Percentiles rank a stretch among this genome's conserved stretches.
phyloP scores from a whole-genome alignment of 1,139 yeast species.

The Geotrichum klebahnii region DNA sequence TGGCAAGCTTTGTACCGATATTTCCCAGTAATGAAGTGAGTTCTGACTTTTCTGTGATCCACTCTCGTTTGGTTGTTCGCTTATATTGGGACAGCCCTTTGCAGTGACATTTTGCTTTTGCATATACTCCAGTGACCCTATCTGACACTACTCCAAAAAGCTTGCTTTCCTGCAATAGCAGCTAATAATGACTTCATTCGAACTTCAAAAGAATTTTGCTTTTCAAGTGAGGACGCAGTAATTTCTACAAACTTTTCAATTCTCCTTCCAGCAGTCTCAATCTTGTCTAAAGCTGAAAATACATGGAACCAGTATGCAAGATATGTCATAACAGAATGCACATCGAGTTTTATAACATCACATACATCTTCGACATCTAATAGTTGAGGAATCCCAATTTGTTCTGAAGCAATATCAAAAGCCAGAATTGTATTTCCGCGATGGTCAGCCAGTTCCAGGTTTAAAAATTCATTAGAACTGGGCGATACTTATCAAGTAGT shows the following conservation, averaged over 20 bases:
- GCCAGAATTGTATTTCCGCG: constrained; percentile 39
- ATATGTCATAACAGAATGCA: constrained; percentile 57
- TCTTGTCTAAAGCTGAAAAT: constrained; percentile 42
- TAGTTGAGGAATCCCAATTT: constrained; percentile 51
- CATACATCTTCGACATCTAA: constrained; percentile 57
- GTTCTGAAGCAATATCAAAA: constrained; percentile 41
- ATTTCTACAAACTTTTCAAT: constrained; percentile 40
- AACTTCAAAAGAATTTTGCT: constrained; percentile 39
- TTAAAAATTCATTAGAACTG: constrained; percentile 43
- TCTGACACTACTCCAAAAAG: constrained; percentile 31
- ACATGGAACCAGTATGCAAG: constrained; percentile 62
- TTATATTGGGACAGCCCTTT: constrained; percentile 34
- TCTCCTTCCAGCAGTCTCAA: constrained; percentile 43
- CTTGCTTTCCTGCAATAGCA: constrained; percentile 27
- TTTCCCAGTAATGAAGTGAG: constrained; percentile 39
- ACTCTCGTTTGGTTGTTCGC: constrained; percentile 36
- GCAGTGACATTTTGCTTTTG: constrained; percentile 35
- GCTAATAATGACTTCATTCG: constrained; percentile 35
- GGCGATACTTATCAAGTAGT: constrained; percentile 43
- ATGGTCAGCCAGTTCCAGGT: constrained; percentile 34
- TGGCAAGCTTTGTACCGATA: constrained; percentile 40
- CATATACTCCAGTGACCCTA: constrained; percentile 34
- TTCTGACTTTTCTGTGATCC: constrained; percentile 41
- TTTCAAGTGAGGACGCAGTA: constrained; percentile 35
- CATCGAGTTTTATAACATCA: constrained; percentile 53